Percentiles rank a stretch among this genome's conserved stretches.
phyloP scores from a whole-genome alignment of 768 basidiomycete genomes.

The Tephrocybe sp. region DNA sequence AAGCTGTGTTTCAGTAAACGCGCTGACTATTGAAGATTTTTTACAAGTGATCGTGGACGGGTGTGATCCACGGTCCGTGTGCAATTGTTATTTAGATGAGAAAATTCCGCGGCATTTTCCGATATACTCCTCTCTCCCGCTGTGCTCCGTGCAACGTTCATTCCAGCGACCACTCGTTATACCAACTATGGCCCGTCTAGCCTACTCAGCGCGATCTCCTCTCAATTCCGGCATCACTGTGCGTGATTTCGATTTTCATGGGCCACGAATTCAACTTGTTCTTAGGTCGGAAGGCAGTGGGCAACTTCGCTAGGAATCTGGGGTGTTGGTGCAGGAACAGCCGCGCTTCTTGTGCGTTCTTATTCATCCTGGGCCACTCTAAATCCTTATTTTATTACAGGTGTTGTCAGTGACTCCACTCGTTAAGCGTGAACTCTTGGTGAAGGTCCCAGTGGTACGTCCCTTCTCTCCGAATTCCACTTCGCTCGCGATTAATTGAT shows the following conservation, averaged over 20 bases:
- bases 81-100: conserved; percentile 3
- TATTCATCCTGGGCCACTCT: background rate
- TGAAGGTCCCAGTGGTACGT: conserved; percentile 74
- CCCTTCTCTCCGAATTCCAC: background rate
- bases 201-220: conserved; percentile 39
- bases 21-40: background rate
- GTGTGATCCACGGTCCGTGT: background rate
- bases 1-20: no score
- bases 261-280: conserved; percentile 13
- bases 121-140: conserved; percentile 26
- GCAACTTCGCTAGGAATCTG: conserved; percentile 60
- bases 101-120: conserved; percentile 29
- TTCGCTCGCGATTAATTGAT: background rate
- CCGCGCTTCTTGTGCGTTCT: conserved; percentile 64
- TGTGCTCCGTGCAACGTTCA: conserved; percentile 24
- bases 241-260: conserved; percentile 18
- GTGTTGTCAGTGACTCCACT: conserved; percentile 84
- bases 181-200: conserved; percentile 41
- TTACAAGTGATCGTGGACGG: conserved; percentile 1
- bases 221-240: conserved; percentile 37
- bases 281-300: conserved; percentile 59
- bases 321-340: conserved; percentile 69
- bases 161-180: conserved; percentile 8
- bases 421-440: conserved; percentile 71
- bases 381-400: conserved; percentile 32